Evolutionary conservation across 1,284 basidiomycete genomes (phyloP).

Genomic region (Cutaneotrichosporon sp.): DNA sequence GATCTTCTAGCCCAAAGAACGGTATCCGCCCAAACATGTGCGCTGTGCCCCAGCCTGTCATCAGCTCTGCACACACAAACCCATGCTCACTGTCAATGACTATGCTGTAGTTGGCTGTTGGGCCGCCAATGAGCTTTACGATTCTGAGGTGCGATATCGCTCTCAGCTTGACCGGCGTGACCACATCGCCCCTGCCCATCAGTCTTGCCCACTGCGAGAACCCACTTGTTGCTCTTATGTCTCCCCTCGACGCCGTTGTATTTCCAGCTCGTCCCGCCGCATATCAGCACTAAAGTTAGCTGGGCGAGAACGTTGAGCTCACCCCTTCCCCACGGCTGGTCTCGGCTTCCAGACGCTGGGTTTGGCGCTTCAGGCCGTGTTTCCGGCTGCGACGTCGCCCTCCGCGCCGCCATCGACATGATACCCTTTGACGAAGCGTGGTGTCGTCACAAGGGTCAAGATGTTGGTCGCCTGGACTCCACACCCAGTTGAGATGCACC

Average conservation of each 20-base stretch:
- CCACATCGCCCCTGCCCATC: conserved; percentile 57
- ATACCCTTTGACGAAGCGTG: too few species aligned
- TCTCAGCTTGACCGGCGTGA: conserved; percentile 79
- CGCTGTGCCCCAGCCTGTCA: conserved; percentile 65
- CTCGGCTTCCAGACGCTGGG: not conserved
- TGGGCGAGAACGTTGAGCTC: not conserved
- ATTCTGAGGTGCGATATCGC: conserved; percentile 74
- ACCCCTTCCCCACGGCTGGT: not conserved
- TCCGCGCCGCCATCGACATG: too few species aligned
- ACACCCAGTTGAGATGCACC: too few species aligned
- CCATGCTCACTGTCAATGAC: conserved; percentile 64
- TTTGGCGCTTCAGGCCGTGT: too few species aligned
- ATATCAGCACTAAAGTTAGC: conserved; percentile 8
- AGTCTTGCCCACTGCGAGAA: not conserved
- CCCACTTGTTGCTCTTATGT: conserved; percentile 8
- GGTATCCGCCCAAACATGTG: conserved; percentile 83
- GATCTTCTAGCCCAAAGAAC: conserved; percentile 56
- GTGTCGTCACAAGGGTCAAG: too few species aligned
- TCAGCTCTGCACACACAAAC: too few species aligned
- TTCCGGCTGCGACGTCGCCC: too few species aligned
- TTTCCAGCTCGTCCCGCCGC: conserved; percentile 9
- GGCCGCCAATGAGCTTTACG: conserved; percentile 65
- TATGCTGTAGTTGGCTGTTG: conserved; percentile 59
- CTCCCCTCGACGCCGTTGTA: not conserved
- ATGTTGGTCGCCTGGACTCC: too few species aligned